Conservation (phyloP, 2,329 filamentous ascomycete species). For the Pseudocercospora vitis region DNA sequence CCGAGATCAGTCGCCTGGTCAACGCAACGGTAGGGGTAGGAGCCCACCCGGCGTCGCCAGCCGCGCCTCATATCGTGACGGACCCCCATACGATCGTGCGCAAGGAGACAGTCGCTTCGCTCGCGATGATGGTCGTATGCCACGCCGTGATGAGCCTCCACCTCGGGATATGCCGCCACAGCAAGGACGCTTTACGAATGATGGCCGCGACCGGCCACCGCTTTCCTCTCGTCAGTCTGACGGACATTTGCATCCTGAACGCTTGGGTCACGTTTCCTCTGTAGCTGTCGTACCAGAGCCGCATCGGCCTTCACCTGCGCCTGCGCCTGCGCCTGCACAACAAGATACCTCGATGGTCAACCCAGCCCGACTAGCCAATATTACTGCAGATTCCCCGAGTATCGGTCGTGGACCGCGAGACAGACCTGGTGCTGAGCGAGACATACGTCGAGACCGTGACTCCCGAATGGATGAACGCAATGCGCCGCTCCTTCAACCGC, state of each 20-base stretch:
- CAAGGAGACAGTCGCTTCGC: conserved; percentile 15
- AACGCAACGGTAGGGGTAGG: conserved; percentile 36
- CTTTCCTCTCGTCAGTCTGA: conserved; percentile 17
- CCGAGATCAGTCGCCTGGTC: conserved; percentile 45
- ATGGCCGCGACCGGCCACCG: conserved; percentile 20
- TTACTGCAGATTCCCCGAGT: conserved; percentile 32
- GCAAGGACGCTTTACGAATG: conserved; percentile 13
- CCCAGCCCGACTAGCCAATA: conserved; percentile 46
- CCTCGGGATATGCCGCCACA: conserved; percentile 21
- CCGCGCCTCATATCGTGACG: conserved; percentile 23
- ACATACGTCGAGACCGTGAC: conserved; percentile 26
- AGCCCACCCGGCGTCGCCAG: conserved; percentile 35
- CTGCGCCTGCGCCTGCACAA: conserved; percentile 11
- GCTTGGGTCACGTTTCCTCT: conserved; percentile 23
- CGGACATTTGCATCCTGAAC: conserved; percentile 22
- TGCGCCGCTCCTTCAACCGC: conserved; percentile 35
- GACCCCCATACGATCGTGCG: conserved; percentile 21
- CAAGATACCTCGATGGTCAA: conserved; percentile 37
- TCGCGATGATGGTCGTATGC: conserved; percentile 10
- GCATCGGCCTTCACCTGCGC: conserved; percentile 14
- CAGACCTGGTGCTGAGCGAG: conserved; percentile 28
- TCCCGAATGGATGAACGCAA: conserved; percentile 28
- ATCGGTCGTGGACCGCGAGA: conserved; percentile 21
- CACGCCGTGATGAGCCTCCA: conserved; percentile 22
- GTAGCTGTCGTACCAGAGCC: conserved; percentile 18